These are phyloP conservation scores for Capsicum chinense DNA, from an alignment of 257 asterid species.

Conservation along the genomic window DNA sequence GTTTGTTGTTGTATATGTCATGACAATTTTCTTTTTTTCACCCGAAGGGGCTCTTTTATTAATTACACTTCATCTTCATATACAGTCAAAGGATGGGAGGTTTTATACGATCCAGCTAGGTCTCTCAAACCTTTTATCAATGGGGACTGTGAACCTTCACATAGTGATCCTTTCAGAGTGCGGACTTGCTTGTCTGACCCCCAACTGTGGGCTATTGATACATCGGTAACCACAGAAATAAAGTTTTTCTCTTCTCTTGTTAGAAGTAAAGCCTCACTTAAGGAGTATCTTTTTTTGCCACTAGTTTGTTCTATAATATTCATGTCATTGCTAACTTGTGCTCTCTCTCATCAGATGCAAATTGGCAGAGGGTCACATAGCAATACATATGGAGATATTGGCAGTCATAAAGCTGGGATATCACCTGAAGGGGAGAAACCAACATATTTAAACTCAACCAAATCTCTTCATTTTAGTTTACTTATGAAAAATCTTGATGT, in stretches of 20 bases:
- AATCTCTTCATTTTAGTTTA: slow-evolving; percentile 55
- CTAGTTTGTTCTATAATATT: slow-evolving; percentile 5
- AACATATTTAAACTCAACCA: slow-evolving; percentile 40
- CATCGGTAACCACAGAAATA: slow-evolving; percentile 47
- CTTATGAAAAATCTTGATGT: slow-evolving; percentile 70
- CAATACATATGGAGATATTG: slow-evolving; percentile 41
- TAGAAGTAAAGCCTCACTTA: slow-evolving; percentile 5
- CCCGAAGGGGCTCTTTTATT: neutral
- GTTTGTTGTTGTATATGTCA: too few species aligned
- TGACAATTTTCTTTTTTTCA: neutral
- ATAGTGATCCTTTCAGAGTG: slow-evolving; percentile 49
- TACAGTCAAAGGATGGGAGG: slow-evolving; percentile 66
- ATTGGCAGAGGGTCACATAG: slow-evolving; percentile 41
- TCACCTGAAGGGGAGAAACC: slow-evolving; percentile 36
- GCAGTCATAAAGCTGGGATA: slow-evolving; percentile 28
- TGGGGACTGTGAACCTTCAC: slow-evolving; percentile 53
- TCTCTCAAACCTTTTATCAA: slow-evolving; percentile 52
- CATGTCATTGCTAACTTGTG: slow-evolving; percentile 31
- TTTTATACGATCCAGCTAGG: slow-evolving; percentile 48
- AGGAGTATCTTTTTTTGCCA: neutral
- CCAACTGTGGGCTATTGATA: slow-evolving; percentile 49
- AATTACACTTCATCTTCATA: slow-evolving; percentile 6
- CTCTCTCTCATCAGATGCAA: slow-evolving; percentile 47
- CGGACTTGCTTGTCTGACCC: slow-evolving; percentile 52
- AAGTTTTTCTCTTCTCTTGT: slow-evolving; percentile 47